Percentiles rank a stretch among this genome's conserved stretches.
Evolutionary conservation across 495 filamentous ascomycete species (phyloP).

Genomic region (Trichoderma gamsii): DNA sequence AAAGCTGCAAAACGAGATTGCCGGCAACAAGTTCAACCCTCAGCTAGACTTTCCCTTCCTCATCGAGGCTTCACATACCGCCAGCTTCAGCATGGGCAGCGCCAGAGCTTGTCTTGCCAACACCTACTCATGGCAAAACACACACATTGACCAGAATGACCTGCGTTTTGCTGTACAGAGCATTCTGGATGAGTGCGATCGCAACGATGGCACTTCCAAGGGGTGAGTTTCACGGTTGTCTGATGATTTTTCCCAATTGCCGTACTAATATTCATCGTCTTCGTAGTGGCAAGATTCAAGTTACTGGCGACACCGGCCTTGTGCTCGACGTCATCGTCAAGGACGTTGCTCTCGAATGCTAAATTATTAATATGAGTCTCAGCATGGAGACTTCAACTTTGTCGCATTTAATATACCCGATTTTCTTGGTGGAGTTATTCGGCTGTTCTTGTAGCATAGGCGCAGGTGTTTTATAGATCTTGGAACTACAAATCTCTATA

Average conservation of each 20-base stretch:
- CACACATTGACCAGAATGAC: neutral
- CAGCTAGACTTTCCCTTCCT: neutral
- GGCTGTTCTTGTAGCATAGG: conserved; percentile 1
- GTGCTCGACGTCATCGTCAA: neutral
- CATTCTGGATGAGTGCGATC: conserved; percentile 2
- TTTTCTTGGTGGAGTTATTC: neutral
- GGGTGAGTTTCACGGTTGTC: neutral
- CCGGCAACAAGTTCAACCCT: neutral
- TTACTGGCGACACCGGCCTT: conserved; percentile 1
- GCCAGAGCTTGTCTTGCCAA: neutral
- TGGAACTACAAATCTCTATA: neutral
- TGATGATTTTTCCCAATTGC: neutral
- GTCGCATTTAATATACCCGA: neutral
- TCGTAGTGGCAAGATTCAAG: neutral
- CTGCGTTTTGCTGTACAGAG: neutral
- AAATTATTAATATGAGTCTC: neutral
- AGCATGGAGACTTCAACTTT: too few species aligned
- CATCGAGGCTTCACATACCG: neutral
- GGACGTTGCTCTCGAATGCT: neutral
- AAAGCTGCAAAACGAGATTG: neutral
- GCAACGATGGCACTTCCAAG: neutral
- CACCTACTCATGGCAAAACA: neutral
- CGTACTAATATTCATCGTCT: neutral
- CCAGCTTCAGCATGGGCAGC: conserved; percentile 1
- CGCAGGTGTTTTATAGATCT: neutral